Evolutionary conservation across 192 early-diverging fungal genomes (phyloP), one percentile per base, ranked within the genome.

Genomic region (Coemansia sp.): DNA sequence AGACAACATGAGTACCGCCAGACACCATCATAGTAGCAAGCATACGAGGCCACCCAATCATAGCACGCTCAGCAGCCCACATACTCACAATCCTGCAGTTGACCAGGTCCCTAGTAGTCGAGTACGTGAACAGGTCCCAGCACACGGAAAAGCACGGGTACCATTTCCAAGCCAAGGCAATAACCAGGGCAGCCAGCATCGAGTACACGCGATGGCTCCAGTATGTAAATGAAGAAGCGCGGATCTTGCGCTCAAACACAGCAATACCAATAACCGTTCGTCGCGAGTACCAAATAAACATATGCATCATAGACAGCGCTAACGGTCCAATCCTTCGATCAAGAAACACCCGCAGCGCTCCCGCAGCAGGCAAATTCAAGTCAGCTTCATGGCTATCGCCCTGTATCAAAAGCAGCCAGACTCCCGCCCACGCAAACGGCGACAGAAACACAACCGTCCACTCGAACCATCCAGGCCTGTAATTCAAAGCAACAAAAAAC

Each of bases 391-490:
- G 62, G 40, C 39, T 66, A 47, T 84, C 78, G 62, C 74, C 74
- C 38, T 73, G 57, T 49, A 80, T 70, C 41, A 84, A 60, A 60
- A 80, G 29, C 24, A 84, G 62, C 78, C 78, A 84, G 13, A 77
- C 71, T 10, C 74, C 74, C 9, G 78, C 82, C 77, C 78, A 80
- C 13, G 82, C 82, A 47, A 84, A 80, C n/a, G 82, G 82, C 68
- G 82, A 84, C 38, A 74, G 72, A 58, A 72, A 74, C 12, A 84
- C 49, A 12, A 80, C 77, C 0, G 75, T 73, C 7, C 53, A 62
- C 60, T 78, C 82, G 29, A 80, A 84, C 77, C 71, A 80, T 43
- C 15, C 31, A 1, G 75, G 78, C 18, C 34, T 50, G 61, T 71
- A 80, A 43, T 84, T 79, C 7, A 84, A 46, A 10, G 82, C 62